Evolutionary conservation across 2,329 filamentous ascomycete genomes (phyloP).

Genomic region (Clonostachys chloroleuca): DNA sequence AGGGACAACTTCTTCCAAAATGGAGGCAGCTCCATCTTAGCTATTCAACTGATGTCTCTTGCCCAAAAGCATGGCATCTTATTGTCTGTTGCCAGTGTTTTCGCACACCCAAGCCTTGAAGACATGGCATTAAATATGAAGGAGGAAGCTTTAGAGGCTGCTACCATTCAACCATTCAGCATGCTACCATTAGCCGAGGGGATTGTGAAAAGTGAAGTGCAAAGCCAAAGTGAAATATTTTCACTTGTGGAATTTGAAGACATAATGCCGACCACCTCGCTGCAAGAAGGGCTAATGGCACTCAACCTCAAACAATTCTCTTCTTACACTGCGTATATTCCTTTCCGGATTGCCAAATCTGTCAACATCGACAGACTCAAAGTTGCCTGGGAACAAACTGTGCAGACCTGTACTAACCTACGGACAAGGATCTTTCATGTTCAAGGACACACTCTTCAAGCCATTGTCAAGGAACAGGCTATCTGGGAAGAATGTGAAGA

Average conservation of each 20-base stretch:
- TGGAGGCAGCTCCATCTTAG: constrained; percentile 42
- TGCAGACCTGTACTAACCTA: constrained; percentile 1
- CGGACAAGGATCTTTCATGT: constrained; percentile 5
- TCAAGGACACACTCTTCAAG: constrained; percentile 3
- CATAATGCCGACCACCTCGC: constrained; percentile 26
- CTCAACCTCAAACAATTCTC: constrained; percentile 18
- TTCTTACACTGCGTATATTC: constrained; percentile 22
- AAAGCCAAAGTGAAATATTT: constrained; percentile 1
- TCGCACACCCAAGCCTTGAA: constrained; percentile 1
- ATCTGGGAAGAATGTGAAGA: neutral
- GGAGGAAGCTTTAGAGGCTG: neutral
- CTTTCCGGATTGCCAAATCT: constrained; percentile 8
- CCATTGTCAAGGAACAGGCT: constrained; percentile 5
- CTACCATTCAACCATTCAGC: neutral
- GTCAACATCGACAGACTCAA: constrained; percentile 8
- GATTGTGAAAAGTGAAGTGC: neutral
- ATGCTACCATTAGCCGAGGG: neutral
- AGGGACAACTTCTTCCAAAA: constrained; percentile 44
- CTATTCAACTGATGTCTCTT: constrained; percentile 37
- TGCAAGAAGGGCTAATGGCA: constrained; percentile 28
- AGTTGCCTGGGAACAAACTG: constrained; percentile 4
- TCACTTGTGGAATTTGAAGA: constrained; percentile 14
- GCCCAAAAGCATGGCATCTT: neutral
- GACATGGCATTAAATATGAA: neutral
- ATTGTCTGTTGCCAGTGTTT: neutral